Evolutionary conservation across 2,329 filamentous ascomycete species (phyloP).

Genomic region (Tolypocladium endophyticum): DNA sequence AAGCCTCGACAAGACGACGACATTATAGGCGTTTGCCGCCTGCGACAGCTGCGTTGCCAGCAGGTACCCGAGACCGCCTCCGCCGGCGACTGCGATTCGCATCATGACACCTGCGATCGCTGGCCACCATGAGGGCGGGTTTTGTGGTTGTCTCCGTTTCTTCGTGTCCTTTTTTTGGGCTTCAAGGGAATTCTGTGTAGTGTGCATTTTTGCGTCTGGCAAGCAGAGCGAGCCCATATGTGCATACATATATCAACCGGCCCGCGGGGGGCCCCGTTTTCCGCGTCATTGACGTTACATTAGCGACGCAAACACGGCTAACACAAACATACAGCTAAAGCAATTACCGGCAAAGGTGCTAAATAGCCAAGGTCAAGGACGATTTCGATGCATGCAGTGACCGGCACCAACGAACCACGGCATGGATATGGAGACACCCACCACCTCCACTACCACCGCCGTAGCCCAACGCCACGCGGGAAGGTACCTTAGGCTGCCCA

Average conservation of each 20-base stretch:
- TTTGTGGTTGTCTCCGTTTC: conserved; percentile 1
- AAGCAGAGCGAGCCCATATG: conserved; percentile 1
- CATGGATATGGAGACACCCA: neutral
- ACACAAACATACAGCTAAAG: conserved; percentile 2
- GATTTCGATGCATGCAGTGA: conserved; percentile 5
- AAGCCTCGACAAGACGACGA: conserved; percentile 58
- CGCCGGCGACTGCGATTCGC: conserved; percentile 38
- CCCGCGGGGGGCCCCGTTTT: conserved; percentile 6
- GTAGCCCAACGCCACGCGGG: conserved; percentile 5
- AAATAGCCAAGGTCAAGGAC: conserved; percentile 2
- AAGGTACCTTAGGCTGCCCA: neutral
- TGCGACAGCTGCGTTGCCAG: conserved; percentile 46
- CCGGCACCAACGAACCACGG: conserved; percentile 4
- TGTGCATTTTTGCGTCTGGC: neutral
- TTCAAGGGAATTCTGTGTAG: neutral
- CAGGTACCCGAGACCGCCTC: conserved; percentile 32
- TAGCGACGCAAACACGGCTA: conserved; percentile 4
- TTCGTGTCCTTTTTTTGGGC: neutral
- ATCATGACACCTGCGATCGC: conserved; percentile 24
- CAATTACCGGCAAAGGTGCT: conserved; percentile 8
- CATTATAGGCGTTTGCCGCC: conserved; percentile 47
- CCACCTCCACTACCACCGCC: conserved; percentile 3
- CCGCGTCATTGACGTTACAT: conserved; percentile 15
- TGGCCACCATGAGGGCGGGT: conserved; percentile 6
- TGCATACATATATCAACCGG: conserved; percentile 8